Conservation (phyloP, 2,329 filamentous ascomycete species). For the Neofusicoccum sp. region DNA sequence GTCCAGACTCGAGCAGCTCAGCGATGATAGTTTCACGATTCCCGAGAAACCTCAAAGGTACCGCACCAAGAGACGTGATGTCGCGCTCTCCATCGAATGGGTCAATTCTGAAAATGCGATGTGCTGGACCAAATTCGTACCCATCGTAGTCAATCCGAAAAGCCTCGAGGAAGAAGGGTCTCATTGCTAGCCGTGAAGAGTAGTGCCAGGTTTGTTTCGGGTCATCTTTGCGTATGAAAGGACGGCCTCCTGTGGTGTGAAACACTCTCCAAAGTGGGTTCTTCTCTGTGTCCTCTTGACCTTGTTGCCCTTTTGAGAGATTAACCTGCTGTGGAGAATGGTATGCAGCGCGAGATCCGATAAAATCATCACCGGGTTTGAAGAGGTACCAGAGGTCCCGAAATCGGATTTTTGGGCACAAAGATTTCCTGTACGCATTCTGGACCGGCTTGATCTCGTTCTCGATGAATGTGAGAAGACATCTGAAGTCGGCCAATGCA, state of each 20-base stretch:
- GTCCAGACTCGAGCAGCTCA: background rate
- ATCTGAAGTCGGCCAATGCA: background rate
- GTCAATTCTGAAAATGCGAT: background rate
- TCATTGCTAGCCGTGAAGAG: background rate
- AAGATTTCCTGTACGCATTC: conserved; percentile 3
- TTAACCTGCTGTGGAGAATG: too few species aligned
- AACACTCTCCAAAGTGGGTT: background rate
- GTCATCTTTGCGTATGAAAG: background rate
- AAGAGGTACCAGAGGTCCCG: conserved; percentile 20
- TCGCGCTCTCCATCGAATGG: conserved; percentile 17
- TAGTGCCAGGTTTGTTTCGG: background rate
- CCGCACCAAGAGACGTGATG: conserved; percentile 18
- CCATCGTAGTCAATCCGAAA: conserved; percentile 7
- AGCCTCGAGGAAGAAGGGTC: background rate
- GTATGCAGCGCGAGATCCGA: background rate
- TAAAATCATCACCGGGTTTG: conserved; percentile 16
- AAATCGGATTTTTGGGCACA: conserved; percentile 15
- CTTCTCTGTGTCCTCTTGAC: background rate
- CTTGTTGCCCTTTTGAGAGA: background rate
- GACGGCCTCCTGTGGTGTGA: background rate
- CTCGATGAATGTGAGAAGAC: background rate
- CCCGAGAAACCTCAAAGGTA: conserved; percentile 20
- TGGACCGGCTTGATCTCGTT: background rate
- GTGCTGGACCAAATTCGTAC: background rate
- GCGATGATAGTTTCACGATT: background rate